Evolutionary conservation across 306 rosid genomes (phyloP).

Genomic region (Casuarina cunninghamiana): DNA sequence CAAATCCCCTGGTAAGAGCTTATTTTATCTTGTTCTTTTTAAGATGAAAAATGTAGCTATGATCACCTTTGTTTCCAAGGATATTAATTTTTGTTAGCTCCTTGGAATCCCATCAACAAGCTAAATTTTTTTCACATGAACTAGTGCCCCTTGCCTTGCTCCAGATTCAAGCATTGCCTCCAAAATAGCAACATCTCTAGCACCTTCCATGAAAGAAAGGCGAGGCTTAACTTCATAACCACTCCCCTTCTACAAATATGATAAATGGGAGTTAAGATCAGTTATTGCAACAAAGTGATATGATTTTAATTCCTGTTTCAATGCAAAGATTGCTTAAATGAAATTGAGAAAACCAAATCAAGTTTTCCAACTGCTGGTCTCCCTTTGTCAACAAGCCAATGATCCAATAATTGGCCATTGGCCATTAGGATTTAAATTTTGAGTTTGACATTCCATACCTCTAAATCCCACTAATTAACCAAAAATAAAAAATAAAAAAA

Average conservation of each 20-base stretch:
- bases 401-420: too few relatives aligned
- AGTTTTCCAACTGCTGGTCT: conserved; percentile 13
- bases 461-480: too few relatives aligned
- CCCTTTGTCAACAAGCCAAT: too few relatives aligned
- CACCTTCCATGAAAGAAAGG: conserved; percentile 82
- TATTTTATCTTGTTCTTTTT: background rate
- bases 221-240: conserved; percentile 60
- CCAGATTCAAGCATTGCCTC: conserved; percentile 98
- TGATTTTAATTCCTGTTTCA: background rate
- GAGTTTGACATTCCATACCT: too few relatives aligned
- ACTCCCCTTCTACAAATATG: conserved; percentile 47
- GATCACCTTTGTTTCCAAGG: too few relatives aligned
- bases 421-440: too few relatives aligned
- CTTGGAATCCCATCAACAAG: conserved; percentile 20
- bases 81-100: too few relatives aligned
- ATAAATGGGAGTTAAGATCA: conserved; percentile 22
- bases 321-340: background rate
- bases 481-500: background rate
- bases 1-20: background rate
- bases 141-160: conserved; percentile 62
- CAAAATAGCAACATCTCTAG: conserved; percentile 86
- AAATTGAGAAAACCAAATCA: background rate
- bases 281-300: background rate
- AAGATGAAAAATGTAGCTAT: background rate
- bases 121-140: conserved; percentile 70